Evolutionary conservation across 2,329 filamentous ascomycete genomes (phyloP), one percentile per base, ranked within the genome.

Genomic region (Fusarium sp.): DNA sequence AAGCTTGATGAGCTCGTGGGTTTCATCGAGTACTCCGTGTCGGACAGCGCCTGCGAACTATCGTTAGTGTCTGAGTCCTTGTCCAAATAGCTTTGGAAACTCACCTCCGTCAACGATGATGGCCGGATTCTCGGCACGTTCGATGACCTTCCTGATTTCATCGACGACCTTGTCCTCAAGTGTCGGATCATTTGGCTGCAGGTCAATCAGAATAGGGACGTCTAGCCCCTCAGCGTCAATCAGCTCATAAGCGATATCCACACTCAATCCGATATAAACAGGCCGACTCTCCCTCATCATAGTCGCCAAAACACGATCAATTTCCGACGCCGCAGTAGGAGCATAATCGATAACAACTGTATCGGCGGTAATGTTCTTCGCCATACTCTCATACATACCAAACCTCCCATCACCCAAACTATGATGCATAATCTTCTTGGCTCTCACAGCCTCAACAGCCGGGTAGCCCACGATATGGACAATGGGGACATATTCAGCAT

Each of bases 261-360:
- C 38, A 18, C 56, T 55, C 22, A 59, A 15, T 0, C 56, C 56
- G 9, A 59, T 55, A 3, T 59, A 59, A 8, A 59, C 49, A 1
- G 56, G 56, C 2, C 38, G 24, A 16, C 56, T 59, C 27, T 59
- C 49, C 14, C 18, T 38, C 56, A 59, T 59, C 56, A 59, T 44
- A 1, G 11, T 22, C 7, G 27, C 18, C 15, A 59, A 29, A 2
- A 22, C 12, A 22, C 22, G 29, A 5, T 55, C 49, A 9, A 59
- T 55, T 15, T 59, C 56, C 9, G 12, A 18, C 2, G 56, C 56
- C 11, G 49, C 49, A 15, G 27, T 59, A 7, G 49, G 49, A 10
- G 49, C 27, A 54, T 55, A 44, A 3, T 59, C 34, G 8, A 55
- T 44, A 2, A 55, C 49, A 4, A 6, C 38, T 11, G 49, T 55